Evolutionary conservation across 2,329 filamentous ascomycete genomes (phyloP).

Genomic region (Beauveria asiatica): DNA sequence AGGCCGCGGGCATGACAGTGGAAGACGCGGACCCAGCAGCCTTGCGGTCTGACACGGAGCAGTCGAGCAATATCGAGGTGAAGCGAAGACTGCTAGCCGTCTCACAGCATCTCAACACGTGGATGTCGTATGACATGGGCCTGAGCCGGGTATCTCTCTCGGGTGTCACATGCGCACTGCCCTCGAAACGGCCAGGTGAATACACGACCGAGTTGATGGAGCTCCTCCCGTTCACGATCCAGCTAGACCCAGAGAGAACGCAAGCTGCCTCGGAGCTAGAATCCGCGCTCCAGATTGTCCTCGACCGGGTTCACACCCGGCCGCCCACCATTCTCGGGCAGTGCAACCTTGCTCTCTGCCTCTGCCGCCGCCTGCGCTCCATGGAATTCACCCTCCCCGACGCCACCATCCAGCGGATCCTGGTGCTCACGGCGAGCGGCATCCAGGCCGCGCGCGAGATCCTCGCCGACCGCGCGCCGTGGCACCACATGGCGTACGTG

Average conservation of each 20-base stretch:
- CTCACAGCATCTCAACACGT: conserved; percentile 49
- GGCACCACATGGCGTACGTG: conserved; percentile 53
- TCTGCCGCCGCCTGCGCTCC: conserved; percentile 45
- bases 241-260: conserved; percentile 41
- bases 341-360: conserved; percentile 46
- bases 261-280: conserved; percentile 34
- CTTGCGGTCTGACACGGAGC: conserved; percentile 15
- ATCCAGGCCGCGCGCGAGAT: conserved; percentile 39
- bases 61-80: conserved; percentile 26
- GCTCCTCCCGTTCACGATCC: conserved; percentile 43
- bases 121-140: conserved; percentile 51
- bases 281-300: conserved; percentile 30
- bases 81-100: conserved; percentile 38
- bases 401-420: conserved; percentile 35
- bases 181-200: conserved; percentile 29
- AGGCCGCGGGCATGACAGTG: conserved; percentile 40
- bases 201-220: conserved; percentile 40
- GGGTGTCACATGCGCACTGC: conserved; percentile 34
- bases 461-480: conserved; percentile 36
- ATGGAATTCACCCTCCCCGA: conserved; percentile 37
- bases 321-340: conserved; percentile 40
- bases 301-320: conserved; percentile 30
- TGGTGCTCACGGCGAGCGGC: conserved; percentile 35
- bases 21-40: conserved; percentile 24
- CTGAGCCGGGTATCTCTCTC: conserved; percentile 41